Conservation (phyloP, 83 land plant species). For the Isoetes engelmannii region DNA sequence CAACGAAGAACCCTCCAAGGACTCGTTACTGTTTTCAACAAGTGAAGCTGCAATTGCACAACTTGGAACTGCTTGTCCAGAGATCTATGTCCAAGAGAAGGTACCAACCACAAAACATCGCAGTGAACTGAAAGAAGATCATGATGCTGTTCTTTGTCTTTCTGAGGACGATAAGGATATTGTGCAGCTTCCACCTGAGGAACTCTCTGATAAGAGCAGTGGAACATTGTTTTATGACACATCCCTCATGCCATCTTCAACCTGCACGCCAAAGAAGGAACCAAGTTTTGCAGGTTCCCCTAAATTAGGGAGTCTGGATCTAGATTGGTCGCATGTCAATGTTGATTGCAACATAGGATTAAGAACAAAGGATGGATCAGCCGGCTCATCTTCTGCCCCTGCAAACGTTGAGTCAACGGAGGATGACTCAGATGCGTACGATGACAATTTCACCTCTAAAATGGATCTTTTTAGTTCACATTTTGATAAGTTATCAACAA, state of each 20-base stretch:
- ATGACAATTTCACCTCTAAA: constrained; percentile 20
- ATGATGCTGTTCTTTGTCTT: constrained; percentile 2
- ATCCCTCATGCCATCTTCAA: background rate
- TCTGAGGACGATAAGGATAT: background rate
- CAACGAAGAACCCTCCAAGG: background rate
- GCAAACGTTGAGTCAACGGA: too few species aligned
- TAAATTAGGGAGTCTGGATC: too few species aligned
- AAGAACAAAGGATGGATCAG: too few species aligned
- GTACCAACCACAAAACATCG: too few species aligned
- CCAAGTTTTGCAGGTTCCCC: too few species aligned
- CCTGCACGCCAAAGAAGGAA: too few species aligned
- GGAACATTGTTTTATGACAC: background rate
- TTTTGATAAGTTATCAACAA: constrained; percentile 38
- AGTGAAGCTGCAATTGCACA: background rate
- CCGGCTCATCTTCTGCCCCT: too few species aligned
- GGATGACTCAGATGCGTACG: constrained; percentile 19
- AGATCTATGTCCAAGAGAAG: background rate
- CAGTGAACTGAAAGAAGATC: background rate
- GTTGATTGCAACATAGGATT: too few species aligned
- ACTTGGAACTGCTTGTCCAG: background rate
- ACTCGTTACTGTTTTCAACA: background rate
- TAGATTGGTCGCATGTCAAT: too few species aligned
- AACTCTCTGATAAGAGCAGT: background rate
- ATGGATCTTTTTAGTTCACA: constrained; percentile 43
- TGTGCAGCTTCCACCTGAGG: background rate